Evolutionary conservation across 192 early-diverging fungal genomes (phyloP).

Genomic region (Coemansia sp.): DNA sequence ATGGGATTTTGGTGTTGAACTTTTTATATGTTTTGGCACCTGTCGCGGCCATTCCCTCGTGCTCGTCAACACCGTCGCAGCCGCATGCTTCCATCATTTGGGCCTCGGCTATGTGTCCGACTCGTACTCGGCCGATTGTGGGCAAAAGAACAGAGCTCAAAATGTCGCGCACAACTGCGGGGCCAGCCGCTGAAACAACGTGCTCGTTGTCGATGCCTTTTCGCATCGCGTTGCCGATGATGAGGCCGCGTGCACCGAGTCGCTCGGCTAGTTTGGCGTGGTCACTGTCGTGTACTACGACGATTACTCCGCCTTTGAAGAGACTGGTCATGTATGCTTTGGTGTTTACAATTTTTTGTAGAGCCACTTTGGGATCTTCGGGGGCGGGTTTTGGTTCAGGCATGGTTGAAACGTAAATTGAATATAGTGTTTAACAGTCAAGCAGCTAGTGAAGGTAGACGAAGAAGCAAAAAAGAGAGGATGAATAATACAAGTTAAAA

Average conservation of each 20-base stretch:
- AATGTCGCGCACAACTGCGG: background rate
- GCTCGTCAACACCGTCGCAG: background rate
- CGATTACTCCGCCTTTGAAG: conserved; percentile 7
- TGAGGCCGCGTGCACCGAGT: conserved; percentile 1
- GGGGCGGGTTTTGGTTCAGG: too few relatives aligned
- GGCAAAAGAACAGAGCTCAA: background rate
- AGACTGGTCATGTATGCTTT: conserved; percentile 3
- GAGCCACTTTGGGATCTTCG: too few relatives aligned
- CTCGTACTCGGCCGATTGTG: background rate
- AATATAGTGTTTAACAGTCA: background rate
- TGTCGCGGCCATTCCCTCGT: background rate
- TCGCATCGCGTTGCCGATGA: background rate
- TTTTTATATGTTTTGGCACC: background rate
- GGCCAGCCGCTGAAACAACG: background rate
- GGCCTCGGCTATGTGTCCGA: background rate
- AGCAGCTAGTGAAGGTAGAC: background rate
- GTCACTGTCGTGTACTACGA: background rate
- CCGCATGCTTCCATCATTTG: background rate
- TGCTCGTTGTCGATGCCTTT: too few relatives aligned
- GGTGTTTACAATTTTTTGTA: background rate
- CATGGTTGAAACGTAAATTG: too few relatives aligned
- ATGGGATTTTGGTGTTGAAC: background rate
- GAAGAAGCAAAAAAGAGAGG: background rate
- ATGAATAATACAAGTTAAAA: background rate
- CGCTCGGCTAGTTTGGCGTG: conserved; percentile 5